phyloP scores from a whole-genome alignment of 1,284 basidiomycete genomes.

The Ganoderma multipileum region DNA sequence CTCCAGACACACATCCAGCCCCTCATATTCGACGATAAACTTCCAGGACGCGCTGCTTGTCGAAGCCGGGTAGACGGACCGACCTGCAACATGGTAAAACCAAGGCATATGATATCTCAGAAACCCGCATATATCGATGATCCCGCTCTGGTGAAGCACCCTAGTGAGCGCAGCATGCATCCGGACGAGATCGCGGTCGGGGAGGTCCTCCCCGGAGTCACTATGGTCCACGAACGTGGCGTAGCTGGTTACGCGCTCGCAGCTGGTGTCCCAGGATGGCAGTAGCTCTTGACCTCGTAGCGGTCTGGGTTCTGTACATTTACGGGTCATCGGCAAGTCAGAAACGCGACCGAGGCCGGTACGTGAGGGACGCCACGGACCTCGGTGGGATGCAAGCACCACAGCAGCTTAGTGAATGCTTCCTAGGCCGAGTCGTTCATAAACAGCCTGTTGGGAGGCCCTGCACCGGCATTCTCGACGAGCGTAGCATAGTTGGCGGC shows the following conservation, averaged over 20 bases:
- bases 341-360: background rate
- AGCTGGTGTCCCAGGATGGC: background rate
- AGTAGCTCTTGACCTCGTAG: background rate
- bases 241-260: background rate
- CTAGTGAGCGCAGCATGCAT: background rate
- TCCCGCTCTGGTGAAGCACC: background rate
- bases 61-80: background rate
- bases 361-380: background rate
- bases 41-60: background rate
- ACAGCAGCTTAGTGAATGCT: no score
- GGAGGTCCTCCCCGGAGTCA: background rate
- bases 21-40: background rate
- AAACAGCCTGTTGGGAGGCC: no score
- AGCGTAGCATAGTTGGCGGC: no score
- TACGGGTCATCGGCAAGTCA: background rate
- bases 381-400: no score
- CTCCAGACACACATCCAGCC: background rate
- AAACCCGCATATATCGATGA: background rate
- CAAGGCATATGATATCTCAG: background rate
- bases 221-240: background rate
- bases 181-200: background rate
- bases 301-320: background rate
- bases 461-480: no score
- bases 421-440: no score
- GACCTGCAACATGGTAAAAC: background rate